These are phyloP conservation scores for Mycena leptocephala DNA, from an alignment of 768 basidiomycete species.

Conservation along the genomic window DNA sequence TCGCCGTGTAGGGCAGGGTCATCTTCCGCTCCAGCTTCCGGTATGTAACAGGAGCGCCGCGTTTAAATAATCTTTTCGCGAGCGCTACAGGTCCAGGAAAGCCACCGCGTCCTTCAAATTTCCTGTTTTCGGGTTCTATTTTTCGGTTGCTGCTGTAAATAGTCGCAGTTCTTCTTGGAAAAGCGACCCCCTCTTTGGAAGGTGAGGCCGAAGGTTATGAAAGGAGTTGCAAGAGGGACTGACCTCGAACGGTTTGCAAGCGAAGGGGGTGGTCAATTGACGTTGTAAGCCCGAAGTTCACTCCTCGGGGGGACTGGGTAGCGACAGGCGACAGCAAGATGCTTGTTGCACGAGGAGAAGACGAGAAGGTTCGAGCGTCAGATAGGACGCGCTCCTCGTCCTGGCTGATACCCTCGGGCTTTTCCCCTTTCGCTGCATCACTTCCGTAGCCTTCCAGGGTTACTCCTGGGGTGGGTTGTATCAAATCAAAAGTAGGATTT, in stretches of 20 bases:
- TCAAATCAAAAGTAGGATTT: constrained; percentile 27
- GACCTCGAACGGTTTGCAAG: constrained; percentile 33
- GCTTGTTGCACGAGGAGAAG: constrained; percentile 50
- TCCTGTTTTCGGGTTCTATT: constrained; percentile 39
- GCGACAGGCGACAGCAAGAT: constrained; percentile 41
- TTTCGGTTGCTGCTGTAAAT: constrained; percentile 40
- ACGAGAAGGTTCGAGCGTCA: constrained; percentile 49
- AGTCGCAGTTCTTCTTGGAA: constrained; percentile 51
- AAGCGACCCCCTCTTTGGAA: constrained; percentile 42
- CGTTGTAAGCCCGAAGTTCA: constrained; percentile 27
- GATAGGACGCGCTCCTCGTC: constrained; percentile 39
- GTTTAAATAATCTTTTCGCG: constrained; percentile 54
- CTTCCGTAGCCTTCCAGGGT: constrained; percentile 25
- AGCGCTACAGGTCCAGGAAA: constrained; percentile 64
- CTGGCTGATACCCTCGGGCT: not conserved
- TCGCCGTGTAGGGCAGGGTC: constrained; percentile 66
- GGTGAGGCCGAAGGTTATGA: not conserved
- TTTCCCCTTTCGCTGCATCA: constrained; percentile 6
- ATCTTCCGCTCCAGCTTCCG: constrained; percentile 63
- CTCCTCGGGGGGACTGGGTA: constrained; percentile 22
- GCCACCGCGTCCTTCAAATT: constrained; percentile 62
- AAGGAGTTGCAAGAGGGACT: not conserved
- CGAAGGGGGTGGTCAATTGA: constrained; percentile 30
- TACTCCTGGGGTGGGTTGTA: constrained; percentile 41
- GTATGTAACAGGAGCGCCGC: constrained; percentile 61